Conservation (phyloP, 768 basidiomycete genomes). For the Sistotremastrum suecicum region DNA sequence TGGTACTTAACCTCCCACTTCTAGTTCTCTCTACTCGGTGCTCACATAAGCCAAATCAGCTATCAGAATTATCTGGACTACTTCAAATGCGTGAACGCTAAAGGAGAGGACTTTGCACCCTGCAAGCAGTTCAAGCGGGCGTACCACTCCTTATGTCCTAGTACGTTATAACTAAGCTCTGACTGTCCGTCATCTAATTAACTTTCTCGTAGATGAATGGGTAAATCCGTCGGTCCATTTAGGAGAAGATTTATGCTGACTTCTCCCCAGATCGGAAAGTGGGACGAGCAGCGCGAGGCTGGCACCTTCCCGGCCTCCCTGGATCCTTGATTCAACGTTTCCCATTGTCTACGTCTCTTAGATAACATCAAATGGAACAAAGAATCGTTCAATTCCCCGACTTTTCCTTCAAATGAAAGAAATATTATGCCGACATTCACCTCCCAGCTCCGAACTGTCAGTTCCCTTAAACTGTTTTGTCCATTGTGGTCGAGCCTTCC, state of each 20-base stretch:
- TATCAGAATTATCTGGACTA: constrained; percentile 98
- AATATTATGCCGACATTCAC: too few species aligned
- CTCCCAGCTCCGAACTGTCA: too few species aligned
- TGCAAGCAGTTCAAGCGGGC: constrained; percentile 98
- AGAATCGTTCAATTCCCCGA: too few species aligned
- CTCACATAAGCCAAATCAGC: constrained; percentile 22
- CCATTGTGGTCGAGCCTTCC: too few species aligned
- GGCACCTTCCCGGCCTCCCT: constrained; percentile 88
- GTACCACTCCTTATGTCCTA: constrained; percentile 94
- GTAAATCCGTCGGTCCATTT: constrained; percentile 25
- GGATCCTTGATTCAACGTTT: constrained; percentile 38
- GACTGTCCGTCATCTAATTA: background rate
- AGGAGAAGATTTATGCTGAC: constrained; percentile 3
- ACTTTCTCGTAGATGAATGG: constrained; percentile 66
- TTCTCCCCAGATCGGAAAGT: constrained; percentile 54
- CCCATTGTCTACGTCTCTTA: background rate
- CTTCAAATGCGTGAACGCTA: constrained; percentile 93
- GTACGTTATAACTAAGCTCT: constrained; percentile 36
- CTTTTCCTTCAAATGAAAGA: too few species aligned
- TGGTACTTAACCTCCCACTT: constrained; percentile 44
- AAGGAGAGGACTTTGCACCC: constrained; percentile 95
- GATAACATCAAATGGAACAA: background rate
- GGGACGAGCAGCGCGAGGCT: constrained; percentile 89
- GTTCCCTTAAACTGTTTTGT: too few species aligned
- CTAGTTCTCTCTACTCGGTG: background rate